Conservation (phyloP, 2,329 filamentous ascomycete genomes). For the Clonostachys rhizophaga region DNA sequence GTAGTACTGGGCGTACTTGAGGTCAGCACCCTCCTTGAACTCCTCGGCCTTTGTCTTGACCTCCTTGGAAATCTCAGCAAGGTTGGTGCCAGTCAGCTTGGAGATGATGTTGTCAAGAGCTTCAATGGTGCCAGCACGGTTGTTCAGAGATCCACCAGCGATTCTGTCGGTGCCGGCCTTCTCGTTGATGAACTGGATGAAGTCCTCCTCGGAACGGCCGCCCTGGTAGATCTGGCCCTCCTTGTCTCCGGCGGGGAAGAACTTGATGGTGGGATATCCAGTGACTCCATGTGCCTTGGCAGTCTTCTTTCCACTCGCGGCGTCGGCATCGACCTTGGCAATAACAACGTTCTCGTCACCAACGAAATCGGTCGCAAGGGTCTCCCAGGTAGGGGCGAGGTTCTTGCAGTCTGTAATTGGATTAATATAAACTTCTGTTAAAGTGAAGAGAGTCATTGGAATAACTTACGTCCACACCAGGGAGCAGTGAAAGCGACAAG, state of each 20-base stretch:
- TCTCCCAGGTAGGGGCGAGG: slow-evolving; percentile 88
- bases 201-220: slow-evolving; percentile 69
- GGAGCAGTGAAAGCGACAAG: slow-evolving; percentile 96
- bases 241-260: slow-evolving; percentile 82
- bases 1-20: slow-evolving; percentile 92
- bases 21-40: slow-evolving; percentile 56
- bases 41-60: slow-evolving; percentile 65
- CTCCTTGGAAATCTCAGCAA: slow-evolving; percentile 64
- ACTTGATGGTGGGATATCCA: slow-evolving; percentile 97
- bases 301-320: slow-evolving; percentile 75
- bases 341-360: slow-evolving; percentile 76
- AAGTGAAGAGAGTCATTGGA: background rate
- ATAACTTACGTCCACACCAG: slow-evolving; percentile 90
- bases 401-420: slow-evolving; percentile 82
- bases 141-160: slow-evolving; percentile 74
- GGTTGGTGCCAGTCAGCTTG: slow-evolving; percentile 60
- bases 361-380: slow-evolving; percentile 74
- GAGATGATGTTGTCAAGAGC: slow-evolving; percentile 71
- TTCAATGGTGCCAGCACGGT: slow-evolving; percentile 76
- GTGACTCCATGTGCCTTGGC: slow-evolving; percentile 72
- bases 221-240: slow-evolving; percentile 68
- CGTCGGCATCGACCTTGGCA: slow-evolving; percentile 94
- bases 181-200: slow-evolving; percentile 80
- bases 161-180: slow-evolving; percentile 84
- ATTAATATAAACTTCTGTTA: background rate